Evolutionary conservation across 2,329 filamentous ascomycete genomes (phyloP).

Genomic region (Epichloe festucae): DNA sequence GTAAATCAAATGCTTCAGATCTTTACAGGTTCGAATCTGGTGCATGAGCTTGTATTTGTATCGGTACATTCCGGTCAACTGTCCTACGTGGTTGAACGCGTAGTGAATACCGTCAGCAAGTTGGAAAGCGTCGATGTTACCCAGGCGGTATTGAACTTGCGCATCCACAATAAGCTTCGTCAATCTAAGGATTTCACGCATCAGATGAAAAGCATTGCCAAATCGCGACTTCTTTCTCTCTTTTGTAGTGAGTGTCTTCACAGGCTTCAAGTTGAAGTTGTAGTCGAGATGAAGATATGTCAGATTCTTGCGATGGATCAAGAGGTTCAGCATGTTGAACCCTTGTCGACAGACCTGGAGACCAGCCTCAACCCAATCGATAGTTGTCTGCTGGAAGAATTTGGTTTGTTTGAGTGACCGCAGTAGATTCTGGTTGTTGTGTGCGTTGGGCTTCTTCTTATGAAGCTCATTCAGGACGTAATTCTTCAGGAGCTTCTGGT

Average conservation of each 20-base stretch:
- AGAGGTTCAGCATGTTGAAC: conserved; percentile 96
- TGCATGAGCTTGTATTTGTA: conserved; percentile 99
- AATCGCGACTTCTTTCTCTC: conserved; percentile 99
- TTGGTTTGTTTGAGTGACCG: conserved; percentile 89
- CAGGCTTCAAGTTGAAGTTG: conserved; percentile 98
- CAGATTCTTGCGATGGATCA: conserved; percentile 96
- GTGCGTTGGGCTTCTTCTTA: conserved; percentile 87
- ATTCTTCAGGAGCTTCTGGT: conserved; percentile 93
- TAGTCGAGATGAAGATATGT: conserved; percentile 98
- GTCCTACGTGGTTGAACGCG: conserved; percentile 97
- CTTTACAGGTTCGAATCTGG: conserved; percentile 97
- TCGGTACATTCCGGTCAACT: conserved; percentile 97
- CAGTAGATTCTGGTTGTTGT: conserved; percentile 87
- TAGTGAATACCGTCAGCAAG: conserved; percentile 98
- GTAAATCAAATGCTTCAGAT: conserved; percentile 97
- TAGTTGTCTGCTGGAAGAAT: conserved; percentile 98
- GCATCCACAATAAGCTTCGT: conserved; percentile 98
- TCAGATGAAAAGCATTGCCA: conserved; percentile 96
- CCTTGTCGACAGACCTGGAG: conserved; percentile 95
- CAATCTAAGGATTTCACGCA: conserved; percentile 91
- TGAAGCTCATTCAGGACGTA: conserved; percentile 95
- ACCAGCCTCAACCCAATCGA: conserved; percentile 98
- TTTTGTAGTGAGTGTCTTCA: conserved; percentile 96
- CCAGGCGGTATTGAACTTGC: conserved; percentile 92
- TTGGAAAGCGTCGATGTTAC: conserved; percentile 98